A percentile compares a stretch with the other conserved stretches of the same genome.
Evolutionary conservation across 2,329 filamentous ascomycete genomes (phyloP).

Genomic region (Sphaceloma murrayae): DNA sequence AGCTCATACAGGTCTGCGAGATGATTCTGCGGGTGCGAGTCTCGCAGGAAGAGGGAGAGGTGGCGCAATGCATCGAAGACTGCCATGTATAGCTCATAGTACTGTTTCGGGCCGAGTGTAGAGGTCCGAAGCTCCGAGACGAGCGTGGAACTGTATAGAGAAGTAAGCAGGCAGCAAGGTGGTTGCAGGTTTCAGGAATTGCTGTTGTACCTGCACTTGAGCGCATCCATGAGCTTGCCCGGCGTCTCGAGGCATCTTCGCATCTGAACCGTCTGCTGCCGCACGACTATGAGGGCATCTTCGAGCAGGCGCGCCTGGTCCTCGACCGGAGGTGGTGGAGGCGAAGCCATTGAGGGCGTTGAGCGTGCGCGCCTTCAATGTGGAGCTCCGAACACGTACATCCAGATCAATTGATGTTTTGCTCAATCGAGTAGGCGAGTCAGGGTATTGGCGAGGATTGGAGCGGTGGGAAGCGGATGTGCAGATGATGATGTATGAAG

Average conservation of each 20-base stretch:
- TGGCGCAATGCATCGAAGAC: slow-evolving; percentile 97
- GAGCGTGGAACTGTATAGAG: slow-evolving; percentile 67
- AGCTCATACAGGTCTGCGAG: slow-evolving; percentile 96
- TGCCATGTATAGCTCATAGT: slow-evolving; percentile 99
- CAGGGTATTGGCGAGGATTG: neutral
- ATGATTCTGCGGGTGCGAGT: slow-evolving; percentile 96
- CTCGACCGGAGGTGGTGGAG: slow-evolving; percentile 39
- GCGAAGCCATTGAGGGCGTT: slow-evolving; percentile 33
- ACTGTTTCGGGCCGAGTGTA: slow-evolving; percentile 96
- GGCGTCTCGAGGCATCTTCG: slow-evolving; percentile 94
- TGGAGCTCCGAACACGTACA: slow-evolving; percentile 13
- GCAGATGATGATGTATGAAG: slow-evolving; percentile 19
- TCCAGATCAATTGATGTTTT: slow-evolving; percentile 10
- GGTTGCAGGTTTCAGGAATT: neutral
- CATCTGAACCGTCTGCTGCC: slow-evolving; percentile 95
- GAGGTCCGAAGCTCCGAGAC: slow-evolving; percentile 97
- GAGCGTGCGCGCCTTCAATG: slow-evolving; percentile 18
- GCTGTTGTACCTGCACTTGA: slow-evolving; percentile 85
- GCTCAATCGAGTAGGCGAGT: slow-evolving; percentile 13
- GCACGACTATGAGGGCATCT: slow-evolving; percentile 91
- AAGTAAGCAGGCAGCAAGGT: slow-evolving; percentile 23
- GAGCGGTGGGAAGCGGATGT: slow-evolving; percentile 19
- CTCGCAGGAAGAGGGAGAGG: slow-evolving; percentile 89
- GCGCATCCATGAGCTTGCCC: slow-evolving; percentile 97
- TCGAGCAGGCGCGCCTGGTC: slow-evolving; percentile 80